Percentiles rank a stretch among this genome's conserved stretches.
Evolutionary conservation across 2,329 filamentous ascomycete species (phyloP).

Genomic region (Rhynchosporium secalis): DNA sequence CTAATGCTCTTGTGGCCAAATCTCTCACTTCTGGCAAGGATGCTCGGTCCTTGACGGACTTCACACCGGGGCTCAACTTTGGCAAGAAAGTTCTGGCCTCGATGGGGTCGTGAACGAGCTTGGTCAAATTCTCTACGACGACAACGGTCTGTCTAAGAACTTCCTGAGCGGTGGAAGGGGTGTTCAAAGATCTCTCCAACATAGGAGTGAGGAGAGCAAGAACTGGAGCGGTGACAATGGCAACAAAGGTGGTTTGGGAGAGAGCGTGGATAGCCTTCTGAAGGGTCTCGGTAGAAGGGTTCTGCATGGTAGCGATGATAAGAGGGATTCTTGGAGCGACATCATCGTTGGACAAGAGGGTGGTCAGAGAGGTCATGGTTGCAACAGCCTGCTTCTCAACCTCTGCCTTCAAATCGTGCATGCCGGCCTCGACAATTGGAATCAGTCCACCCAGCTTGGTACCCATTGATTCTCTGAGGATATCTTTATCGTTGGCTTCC

Average conservation of each 20-base stretch:
- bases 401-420: slow-evolving; percentile 95
- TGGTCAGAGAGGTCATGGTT: slow-evolving; percentile 88
- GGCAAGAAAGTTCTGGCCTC: slow-evolving; percentile 94
- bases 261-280: slow-evolving; percentile 97
- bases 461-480: slow-evolving; percentile 88
- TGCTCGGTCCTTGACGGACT: slow-evolving; percentile 81
- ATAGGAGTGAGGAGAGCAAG: slow-evolving; percentile 92
- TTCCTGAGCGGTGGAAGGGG: slow-evolving; percentile 86
- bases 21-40: slow-evolving; percentile 94
- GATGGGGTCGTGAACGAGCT: slow-evolving; percentile 92
- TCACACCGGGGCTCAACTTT: slow-evolving; percentile 90
- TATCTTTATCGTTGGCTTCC: slow-evolving; percentile 82
- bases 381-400: slow-evolving; percentile 85
- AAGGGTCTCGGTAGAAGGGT: slow-evolving; percentile 82
- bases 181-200: slow-evolving; percentile 91
- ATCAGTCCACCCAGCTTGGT: slow-evolving; percentile 83
- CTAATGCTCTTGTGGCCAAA: slow-evolving; percentile 76
- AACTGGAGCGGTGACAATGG: slow-evolving; percentile 91
- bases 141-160: slow-evolving; percentile 94
- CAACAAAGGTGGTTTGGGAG: slow-evolving; percentile 97
- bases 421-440: slow-evolving; percentile 84
- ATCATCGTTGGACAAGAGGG: slow-evolving; percentile 93
- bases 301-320: slow-evolving; percentile 91
- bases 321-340: slow-evolving; percentile 89
- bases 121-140: slow-evolving; percentile 96